Percentiles rank a stretch among this genome's conserved stretches.
Evolutionary conservation across 2,329 filamentous ascomycete species (phyloP).

Genomic region (Colletotrichum coccodes): DNA sequence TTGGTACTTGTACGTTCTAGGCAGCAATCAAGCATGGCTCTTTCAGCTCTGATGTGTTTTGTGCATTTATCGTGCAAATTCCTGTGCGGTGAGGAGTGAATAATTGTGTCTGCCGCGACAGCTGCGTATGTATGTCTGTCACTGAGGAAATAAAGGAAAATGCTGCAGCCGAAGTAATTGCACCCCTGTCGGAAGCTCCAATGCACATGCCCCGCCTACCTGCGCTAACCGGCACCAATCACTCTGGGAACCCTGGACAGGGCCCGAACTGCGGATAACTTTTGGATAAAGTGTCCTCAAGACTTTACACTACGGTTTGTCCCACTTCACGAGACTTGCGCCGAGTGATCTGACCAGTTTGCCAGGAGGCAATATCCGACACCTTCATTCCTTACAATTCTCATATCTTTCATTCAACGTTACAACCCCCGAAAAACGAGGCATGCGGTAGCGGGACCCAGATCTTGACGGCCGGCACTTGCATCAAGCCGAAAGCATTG

Average conservation of each 20-base stretch:
- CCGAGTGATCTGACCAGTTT: slow-evolving; percentile 22
- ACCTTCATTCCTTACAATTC: neutral
- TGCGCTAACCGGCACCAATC: slow-evolving; percentile 31
- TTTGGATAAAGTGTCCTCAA: slow-evolving; percentile 36
- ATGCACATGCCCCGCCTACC: slow-evolving; percentile 21
- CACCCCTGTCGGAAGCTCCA: slow-evolving; percentile 21
- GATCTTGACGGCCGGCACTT: slow-evolving; percentile 26
- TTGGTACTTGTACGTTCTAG: slow-evolving; percentile 34
- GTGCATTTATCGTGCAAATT: too few species aligned
- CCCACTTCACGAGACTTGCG: slow-evolving; percentile 28
- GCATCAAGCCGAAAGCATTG: slow-evolving; percentile 23
- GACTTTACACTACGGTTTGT: neutral
- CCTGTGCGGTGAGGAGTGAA: too few species aligned
- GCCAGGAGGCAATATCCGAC: slow-evolving; percentile 10
- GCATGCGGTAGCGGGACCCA: slow-evolving; percentile 22
- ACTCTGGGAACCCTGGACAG: slow-evolving; percentile 27
- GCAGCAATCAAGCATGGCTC: slow-evolving; percentile 20
- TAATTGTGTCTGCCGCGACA: neutral
- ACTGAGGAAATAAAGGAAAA: too few species aligned
- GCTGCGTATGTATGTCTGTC: neutral
- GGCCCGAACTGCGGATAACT: slow-evolving; percentile 29
- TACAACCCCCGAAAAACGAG: slow-evolving; percentile 1
- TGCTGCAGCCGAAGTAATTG: neutral
- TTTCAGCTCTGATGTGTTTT: neutral
- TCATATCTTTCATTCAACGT: neutral